Base-by-base conservation (phyloP, 2,329 filamentous ascomycete genomes). In the Hortaea werneckii region DNA sequence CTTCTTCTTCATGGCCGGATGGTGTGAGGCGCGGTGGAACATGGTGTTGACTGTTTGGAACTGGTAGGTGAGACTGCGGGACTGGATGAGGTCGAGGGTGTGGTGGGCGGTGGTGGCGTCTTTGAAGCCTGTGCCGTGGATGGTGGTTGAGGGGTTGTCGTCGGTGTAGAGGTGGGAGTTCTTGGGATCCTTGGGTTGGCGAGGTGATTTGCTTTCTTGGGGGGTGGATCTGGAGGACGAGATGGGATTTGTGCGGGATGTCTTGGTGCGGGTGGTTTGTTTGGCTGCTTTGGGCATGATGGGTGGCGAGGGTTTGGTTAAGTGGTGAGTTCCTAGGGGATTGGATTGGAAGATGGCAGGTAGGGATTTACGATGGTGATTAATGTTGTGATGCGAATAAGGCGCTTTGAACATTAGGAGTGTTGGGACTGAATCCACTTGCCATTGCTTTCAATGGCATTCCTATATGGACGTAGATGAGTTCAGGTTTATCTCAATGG, bases 61-160 rank as follows among this genome's bases (percentile, higher is more conserved):
- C 45, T 62, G 59, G 43, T 62, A 62, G 46, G 55, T 59, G 6
- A 62, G 50, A 6, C 54, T 57, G 29, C 60, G 57, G 3, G 54
- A 45, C 5, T 51, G 50, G 48, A 62, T 59, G 42, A 62, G 53
- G 7, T 58, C 44, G 12, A 62, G 48, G 1, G 60, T 62, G 11
- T 50, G 46, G 29, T 48, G 44, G 5, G 60, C 60, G 5, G 55
- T 52, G 2, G 46, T 51, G 11, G 45, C 45, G 49, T 62, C 57
- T 41, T 60, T 61, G 55, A 62, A 62, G 41, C 59, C 60, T 2
- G 57, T 62, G 48, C 60, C 59, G 37, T 61, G 59, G 35, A 62
- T 54, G 4, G 60, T 61, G 5, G 60, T 61, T 11, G 52, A 35
- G 7, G 59, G 60, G 39, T 62, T 62, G 45, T 62, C 60, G 40